These are phyloP conservation scores for Coniosporium tulheliwenetii DNA, from an alignment of 2,329 filamentous ascomycete species.

Conservation along the genomic window DNA sequence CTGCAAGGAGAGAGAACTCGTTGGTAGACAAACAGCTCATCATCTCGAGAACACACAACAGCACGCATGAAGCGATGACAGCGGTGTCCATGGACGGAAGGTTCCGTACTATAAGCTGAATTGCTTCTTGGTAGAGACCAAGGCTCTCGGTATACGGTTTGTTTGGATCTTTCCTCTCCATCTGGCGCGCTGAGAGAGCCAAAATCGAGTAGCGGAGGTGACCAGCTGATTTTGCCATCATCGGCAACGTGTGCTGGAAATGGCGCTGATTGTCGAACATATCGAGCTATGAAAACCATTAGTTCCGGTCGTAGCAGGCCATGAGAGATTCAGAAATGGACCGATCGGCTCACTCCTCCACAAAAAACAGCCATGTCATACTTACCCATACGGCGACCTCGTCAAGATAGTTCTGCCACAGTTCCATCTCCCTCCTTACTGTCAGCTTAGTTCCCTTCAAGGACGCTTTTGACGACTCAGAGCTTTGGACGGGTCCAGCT, in stretches of 20 bases:
- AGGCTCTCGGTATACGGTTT: constrained; percentile 32
- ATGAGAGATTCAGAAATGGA: too few relatives aligned
- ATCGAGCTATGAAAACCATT: constrained; percentile 24
- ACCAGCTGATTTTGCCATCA: constrained; percentile 30
- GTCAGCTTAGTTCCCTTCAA: too few relatives aligned
- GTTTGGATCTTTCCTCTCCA: constrained; percentile 33
- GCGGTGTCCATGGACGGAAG: constrained; percentile 28
- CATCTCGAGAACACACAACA: constrained; percentile 33
- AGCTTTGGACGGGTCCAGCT: too few relatives aligned
- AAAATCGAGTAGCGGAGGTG: constrained; percentile 34
- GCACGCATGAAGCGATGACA: constrained; percentile 30
- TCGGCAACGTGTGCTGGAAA: constrained; percentile 36
- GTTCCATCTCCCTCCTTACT: too few relatives aligned
- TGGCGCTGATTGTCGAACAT: constrained; percentile 39
- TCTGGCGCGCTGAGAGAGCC: constrained; percentile 37
- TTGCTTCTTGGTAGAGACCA: constrained; percentile 37
- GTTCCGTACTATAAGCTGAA: constrained; percentile 25
- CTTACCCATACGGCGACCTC: constrained; percentile 37
- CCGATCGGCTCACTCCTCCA: background rate
- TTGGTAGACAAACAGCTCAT: constrained; percentile 23
- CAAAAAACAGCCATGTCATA: background rate
- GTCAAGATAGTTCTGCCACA: constrained; percentile 29
- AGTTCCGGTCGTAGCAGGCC: constrained; percentile 5
- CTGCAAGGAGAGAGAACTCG: too few relatives aligned
- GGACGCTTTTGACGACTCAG: too few relatives aligned